Evolutionary conservation across 2,329 filamentous ascomycete genomes (phyloP).

Genomic region (Apiospora koreana): DNA sequence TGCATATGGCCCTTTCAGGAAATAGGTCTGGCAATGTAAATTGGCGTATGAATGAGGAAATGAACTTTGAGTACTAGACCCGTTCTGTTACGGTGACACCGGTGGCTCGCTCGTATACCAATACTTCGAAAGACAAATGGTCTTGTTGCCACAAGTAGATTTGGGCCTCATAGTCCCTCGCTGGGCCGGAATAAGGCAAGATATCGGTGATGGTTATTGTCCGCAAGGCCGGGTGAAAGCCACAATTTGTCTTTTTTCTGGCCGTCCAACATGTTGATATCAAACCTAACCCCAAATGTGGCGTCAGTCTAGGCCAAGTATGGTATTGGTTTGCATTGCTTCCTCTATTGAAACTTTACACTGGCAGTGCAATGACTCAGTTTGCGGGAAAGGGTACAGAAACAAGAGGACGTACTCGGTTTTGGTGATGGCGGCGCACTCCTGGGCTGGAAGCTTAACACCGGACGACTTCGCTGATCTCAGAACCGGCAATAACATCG

Average conservation of each 20-base stretch:
- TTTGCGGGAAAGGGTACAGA: background rate
- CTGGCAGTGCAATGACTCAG: background rate
- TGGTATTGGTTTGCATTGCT: background rate
- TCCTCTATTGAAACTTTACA: background rate
- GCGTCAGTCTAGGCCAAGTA: background rate
- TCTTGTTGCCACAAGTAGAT: too few relatives aligned
- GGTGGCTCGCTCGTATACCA: too few relatives aligned
- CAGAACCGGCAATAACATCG: background rate
- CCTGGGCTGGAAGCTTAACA: background rate
- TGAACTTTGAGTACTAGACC: background rate
- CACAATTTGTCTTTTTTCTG: background rate
- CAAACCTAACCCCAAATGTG: background rate
- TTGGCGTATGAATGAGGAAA: background rate
- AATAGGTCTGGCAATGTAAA: too few relatives aligned
- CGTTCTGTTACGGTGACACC: too few relatives aligned
- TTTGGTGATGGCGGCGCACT: background rate
- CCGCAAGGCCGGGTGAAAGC: background rate
- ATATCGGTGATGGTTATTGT: background rate
- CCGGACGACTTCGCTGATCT: background rate
- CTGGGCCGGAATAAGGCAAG: background rate
- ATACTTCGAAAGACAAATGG: too few relatives aligned
- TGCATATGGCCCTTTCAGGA: too few relatives aligned
- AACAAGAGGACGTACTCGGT: background rate
- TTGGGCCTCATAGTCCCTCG: too few relatives aligned
- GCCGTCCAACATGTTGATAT: too few relatives aligned